phyloP scores from a whole-genome alignment of 768 basidiomycete genomes.

The Mycena kentingensis region DNA sequence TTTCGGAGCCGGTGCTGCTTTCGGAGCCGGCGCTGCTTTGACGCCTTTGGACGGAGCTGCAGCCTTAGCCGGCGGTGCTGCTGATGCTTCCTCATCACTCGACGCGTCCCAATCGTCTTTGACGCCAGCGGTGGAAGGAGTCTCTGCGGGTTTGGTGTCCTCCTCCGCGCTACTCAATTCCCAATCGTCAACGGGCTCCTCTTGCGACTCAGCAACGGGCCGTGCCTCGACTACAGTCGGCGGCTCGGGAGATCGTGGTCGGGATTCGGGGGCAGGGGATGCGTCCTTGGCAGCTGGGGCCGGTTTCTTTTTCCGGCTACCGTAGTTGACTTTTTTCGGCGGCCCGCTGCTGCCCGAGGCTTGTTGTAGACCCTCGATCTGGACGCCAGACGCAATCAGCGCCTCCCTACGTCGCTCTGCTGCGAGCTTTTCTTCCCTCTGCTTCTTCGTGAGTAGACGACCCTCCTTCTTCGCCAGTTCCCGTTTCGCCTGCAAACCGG shows the following conservation, averaged over 20 bases:
- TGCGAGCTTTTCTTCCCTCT: slow-evolving; percentile 89
- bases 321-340: slow-evolving; percentile 80
- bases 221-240: slow-evolving; percentile 32
- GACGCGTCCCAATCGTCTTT: slow-evolving; percentile 56
- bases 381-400: slow-evolving; percentile 83
- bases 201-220: slow-evolving; percentile 28
- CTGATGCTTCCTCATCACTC: slow-evolving; percentile 44
- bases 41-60: slow-evolving; percentile 18
- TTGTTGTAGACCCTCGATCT: slow-evolving; percentile 87
- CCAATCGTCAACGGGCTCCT: slow-evolving; percentile 60
- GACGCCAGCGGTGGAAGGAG: slow-evolving; percentile 27
- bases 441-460: slow-evolving; percentile 92
- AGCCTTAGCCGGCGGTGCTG: slow-evolving; percentile 9
- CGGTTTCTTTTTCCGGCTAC: slow-evolving; percentile 80
- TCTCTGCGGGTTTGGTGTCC: slow-evolving; percentile 26
- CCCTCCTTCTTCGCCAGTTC: slow-evolving; percentile 94
- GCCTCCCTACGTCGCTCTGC: slow-evolving; percentile 92
- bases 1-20: slow-evolving; percentile 29
- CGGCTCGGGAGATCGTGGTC: slow-evolving; percentile 52
- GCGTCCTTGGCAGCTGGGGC: slow-evolving; percentile 44
- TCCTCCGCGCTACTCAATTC: slow-evolving; percentile 65
- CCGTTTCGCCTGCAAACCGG: slow-evolving; percentile 68
- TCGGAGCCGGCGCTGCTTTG: slow-evolving; percentile 28
- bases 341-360: slow-evolving; percentile 41
- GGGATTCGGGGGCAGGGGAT: slow-evolving; percentile 56